phyloP scores from a whole-genome alignment of 2,329 filamentous ascomycete genomes.

The Epichloe gansuensis region DNA sequence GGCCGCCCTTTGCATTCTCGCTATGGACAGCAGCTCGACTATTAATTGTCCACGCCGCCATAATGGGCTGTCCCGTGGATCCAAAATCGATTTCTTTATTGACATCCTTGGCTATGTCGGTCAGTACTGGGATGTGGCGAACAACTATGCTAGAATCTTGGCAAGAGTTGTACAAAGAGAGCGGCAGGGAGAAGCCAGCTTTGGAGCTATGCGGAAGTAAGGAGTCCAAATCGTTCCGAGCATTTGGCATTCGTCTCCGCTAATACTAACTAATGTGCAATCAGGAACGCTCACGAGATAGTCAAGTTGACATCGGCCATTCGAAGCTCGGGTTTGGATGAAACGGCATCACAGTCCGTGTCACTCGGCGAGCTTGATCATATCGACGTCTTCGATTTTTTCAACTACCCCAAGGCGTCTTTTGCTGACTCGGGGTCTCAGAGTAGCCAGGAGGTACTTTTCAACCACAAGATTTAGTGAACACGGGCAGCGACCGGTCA shows the following conservation, averaged over 20 bases:
- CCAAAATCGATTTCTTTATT: slow-evolving; percentile 30
- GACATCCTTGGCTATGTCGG: slow-evolving; percentile 29
- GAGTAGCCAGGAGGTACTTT: slow-evolving; percentile 14
- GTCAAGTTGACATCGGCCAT: slow-evolving; percentile 24
- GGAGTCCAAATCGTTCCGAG: slow-evolving; percentile 2
- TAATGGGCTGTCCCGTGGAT: slow-evolving; percentile 24
- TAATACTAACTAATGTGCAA: neutral
- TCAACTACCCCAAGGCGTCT: slow-evolving; percentile 27
- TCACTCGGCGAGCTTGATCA: slow-evolving; percentile 29
- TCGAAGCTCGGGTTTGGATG: slow-evolving; percentile 25
- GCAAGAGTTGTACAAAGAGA: slow-evolving; percentile 25
- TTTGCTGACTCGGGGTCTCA: slow-evolving; percentile 6
- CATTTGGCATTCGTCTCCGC: too few species aligned
- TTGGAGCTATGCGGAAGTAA: slow-evolving; percentile 29
- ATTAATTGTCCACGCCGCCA: slow-evolving; percentile 29
- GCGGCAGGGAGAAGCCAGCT: slow-evolving; percentile 23
- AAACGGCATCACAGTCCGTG: slow-evolving; percentile 25
- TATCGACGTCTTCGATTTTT: slow-evolving; percentile 34
- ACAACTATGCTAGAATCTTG: slow-evolving; percentile 29
- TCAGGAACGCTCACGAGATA: slow-evolving; percentile 27
- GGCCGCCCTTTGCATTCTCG: slow-evolving; percentile 31
- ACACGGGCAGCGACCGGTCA: neutral
- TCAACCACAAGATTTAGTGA: slow-evolving; percentile 10
- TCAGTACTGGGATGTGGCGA: slow-evolving; percentile 32
- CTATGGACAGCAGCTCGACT: slow-evolving; percentile 31